Conservation (phyloP, 1,284 basidiomycete species). For the Mrakiaceae sp. region DNA sequence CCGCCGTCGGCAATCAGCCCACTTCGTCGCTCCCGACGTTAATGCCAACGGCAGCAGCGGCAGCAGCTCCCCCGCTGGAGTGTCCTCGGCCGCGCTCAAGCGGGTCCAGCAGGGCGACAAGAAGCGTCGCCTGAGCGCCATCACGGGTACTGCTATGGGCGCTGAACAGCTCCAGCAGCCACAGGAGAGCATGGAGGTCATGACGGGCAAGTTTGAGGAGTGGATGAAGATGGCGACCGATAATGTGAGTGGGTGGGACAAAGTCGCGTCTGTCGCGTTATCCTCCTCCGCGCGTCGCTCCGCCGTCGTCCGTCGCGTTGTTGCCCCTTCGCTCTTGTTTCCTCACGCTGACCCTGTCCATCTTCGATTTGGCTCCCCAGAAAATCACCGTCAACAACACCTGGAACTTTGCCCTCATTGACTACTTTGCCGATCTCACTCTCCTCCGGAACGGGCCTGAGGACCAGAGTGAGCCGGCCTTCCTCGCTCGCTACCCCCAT, state of each 20-base stretch:
- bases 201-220: conserved; percentile 86
- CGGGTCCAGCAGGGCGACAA: no score
- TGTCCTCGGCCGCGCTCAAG: no score
- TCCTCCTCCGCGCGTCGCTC: background rate
- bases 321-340: background rate
- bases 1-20: no score
- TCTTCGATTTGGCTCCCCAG: conserved; percentile 37
- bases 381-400: conserved; percentile 99
- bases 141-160: background rate
- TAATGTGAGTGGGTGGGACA: conserved; percentile 52
- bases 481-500: background rate
- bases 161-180: background rate
- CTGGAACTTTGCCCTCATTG: conserved; percentile 96
- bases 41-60: no score
- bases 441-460: conserved; percentile 82
- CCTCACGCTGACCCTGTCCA: background rate
- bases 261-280: no score
- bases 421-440: conserved; percentile 99
- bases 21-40: no score
- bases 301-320: background rate
- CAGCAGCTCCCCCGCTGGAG: no score
- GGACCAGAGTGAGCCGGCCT: conserved; percentile 43
- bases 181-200: conserved; percentile 49
- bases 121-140: no score
- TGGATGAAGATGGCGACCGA: conserved; percentile 99